Evolutionary conservation across 176 grass and related monocot genomes (phyloP).

Genomic region (Hordeum marinum): DNA sequence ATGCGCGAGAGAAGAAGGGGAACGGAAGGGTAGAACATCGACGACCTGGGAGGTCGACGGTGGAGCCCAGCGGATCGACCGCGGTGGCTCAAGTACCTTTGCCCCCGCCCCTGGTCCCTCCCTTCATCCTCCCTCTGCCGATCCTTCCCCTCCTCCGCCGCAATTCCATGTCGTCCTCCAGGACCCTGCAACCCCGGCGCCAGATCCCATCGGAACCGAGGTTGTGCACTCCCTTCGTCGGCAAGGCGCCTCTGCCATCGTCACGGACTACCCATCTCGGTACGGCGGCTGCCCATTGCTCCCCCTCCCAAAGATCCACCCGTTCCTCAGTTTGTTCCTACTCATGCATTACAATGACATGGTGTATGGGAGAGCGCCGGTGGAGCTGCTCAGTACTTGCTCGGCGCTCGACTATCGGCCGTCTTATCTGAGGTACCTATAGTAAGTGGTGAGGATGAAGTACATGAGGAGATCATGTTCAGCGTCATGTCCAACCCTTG

Average conservation of each 20-base stretch:
- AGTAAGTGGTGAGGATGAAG: constrained; percentile 31
- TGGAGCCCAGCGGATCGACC: too few species aligned
- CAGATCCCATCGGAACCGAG: neutral
- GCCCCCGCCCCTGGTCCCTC: too few species aligned
- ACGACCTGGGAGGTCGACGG: too few species aligned
- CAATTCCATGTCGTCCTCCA: too few species aligned
- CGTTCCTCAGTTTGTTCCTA: constrained; percentile 33
- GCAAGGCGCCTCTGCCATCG: neutral
- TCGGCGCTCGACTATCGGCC: constrained; percentile 32
- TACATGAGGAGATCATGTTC: constrained; percentile 37
- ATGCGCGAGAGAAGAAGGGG: too few species aligned
- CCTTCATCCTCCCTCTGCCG: too few species aligned
- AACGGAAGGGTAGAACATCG: too few species aligned
- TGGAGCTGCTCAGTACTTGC: constrained; percentile 18
- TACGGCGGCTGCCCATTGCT: constrained; percentile 33
- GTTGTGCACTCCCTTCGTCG: constrained; percentile 20
- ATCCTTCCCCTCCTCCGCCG: too few species aligned
- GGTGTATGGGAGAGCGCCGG: constrained; percentile 39
- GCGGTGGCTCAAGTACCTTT: too few species aligned
- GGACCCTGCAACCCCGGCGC: neutral
- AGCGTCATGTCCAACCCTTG: constrained; percentile 57
- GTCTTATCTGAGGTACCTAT: constrained; percentile 53
- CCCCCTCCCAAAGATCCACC: constrained; percentile 12
- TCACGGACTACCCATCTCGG: constrained; percentile 34
- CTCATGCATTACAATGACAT: constrained; percentile 45